Conservation (phyloP, 805 yeast genomes). For the Nadsonia fulvescens region DNA sequence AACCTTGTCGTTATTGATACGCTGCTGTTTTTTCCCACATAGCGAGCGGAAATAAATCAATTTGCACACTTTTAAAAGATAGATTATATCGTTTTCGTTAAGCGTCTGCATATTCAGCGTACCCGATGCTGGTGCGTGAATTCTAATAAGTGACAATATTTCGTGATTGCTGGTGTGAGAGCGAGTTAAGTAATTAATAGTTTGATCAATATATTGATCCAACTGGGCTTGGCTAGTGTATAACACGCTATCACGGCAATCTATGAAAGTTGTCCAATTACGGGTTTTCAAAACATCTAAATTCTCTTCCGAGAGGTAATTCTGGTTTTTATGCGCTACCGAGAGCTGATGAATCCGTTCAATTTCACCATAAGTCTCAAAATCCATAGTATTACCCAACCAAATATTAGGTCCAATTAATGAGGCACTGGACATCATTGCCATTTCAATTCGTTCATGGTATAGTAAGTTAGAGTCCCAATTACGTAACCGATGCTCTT, state of each 20-base stretch:
- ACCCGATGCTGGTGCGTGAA: conserved; percentile 70
- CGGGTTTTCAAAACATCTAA: conserved; percentile 6
- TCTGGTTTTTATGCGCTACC: conserved; percentile 1
- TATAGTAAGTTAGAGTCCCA: conserved; percentile 34
- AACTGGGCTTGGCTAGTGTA: conserved; percentile 10
- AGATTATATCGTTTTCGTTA: conserved; percentile 38
- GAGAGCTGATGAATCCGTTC: conserved; percentile 1
- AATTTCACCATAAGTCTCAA: conserved; percentile 14
- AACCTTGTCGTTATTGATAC: too few species aligned
- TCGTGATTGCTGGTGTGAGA: too few species aligned
- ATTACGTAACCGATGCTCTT: conserved; percentile 13
- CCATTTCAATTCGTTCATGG: conserved; percentile 68
- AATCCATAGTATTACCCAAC: conserved; percentile 71
- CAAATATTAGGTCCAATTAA: conserved; percentile 37
- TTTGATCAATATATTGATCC: conserved; percentile 10
- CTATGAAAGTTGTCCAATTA: conserved; percentile 20
- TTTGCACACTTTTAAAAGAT: conserved; percentile 55
- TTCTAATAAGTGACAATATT: conserved; percentile 9
- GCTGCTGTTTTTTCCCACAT: conserved; percentile 10
- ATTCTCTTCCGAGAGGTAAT: conserved; percentile 1
- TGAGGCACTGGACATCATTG: conserved; percentile 70
- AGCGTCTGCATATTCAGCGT: conserved; percentile 61
- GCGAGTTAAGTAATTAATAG: conserved; percentile 3
- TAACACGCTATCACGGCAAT: conserved; percentile 17
- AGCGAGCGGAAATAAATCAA: conserved; percentile 29